A percentile compares a stretch with the other conserved stretches of the same genome.
phyloP scores from a whole-genome alignment of 805 yeast genomes.

The Suhomyces vadensis region DNA sequence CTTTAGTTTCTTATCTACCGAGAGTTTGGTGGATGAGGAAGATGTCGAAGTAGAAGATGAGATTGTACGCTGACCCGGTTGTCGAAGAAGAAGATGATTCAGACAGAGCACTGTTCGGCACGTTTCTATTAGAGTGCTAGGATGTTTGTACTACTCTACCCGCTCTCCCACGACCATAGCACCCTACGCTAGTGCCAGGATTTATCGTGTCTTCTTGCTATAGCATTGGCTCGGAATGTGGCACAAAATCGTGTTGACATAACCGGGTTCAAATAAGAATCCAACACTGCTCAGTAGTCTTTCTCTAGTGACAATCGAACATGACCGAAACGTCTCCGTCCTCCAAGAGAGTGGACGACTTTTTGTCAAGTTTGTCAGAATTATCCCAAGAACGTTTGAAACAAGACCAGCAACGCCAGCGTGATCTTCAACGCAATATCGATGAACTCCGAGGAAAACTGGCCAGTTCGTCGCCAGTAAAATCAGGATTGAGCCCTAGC shows the following conservation, averaged over 20 bases:
- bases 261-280: not conserved
- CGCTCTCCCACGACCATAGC: too few species aligned
- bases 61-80: not conserved
- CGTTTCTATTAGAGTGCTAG: too few species aligned
- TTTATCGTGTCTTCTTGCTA: too few species aligned
- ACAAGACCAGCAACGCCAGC: constrained; percentile 38
- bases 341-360: constrained; percentile 38
- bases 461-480: constrained; percentile 23
- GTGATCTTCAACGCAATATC: constrained; percentile 33
- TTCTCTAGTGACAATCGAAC: not conserved
- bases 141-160: too few species aligned
- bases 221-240: not conserved
- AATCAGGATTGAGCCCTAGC: constrained; percentile 7
- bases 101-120: not conserved
- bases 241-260: constrained; percentile 1
- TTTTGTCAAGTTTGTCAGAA: constrained; percentile 35
- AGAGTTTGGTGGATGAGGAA: not conserved
- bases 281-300: not conserved
- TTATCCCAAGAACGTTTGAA: constrained; percentile 35
- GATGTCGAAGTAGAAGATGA: not conserved
- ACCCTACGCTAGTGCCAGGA: too few species aligned
- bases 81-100: not conserved
- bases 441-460: constrained; percentile 30
- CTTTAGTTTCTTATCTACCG: not conserved
- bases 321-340: constrained; percentile 30